These are phyloP conservation scores for Backusella tarrabulga DNA, from an alignment of 192 early-diverging fungal genomes.

Conservation along the genomic window DNA sequence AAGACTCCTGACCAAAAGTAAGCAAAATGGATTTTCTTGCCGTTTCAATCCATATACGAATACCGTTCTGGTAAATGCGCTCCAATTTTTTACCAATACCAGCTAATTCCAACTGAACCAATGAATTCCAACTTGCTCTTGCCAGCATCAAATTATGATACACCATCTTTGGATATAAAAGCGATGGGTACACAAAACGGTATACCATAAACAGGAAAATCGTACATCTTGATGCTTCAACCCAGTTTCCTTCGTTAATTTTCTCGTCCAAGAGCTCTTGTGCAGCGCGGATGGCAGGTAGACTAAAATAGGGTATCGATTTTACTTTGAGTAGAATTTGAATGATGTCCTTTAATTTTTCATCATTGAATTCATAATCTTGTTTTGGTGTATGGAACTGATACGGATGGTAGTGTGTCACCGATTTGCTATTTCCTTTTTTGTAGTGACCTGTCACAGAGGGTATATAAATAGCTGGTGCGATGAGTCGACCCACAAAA, in stretches of 20 bases:
- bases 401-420: background rate
- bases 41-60: slow-evolving; percentile 23
- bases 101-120: slow-evolving; percentile 31
- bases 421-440: background rate
- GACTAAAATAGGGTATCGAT: background rate
- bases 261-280: background rate
- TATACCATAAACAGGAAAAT: slow-evolving; percentile 22
- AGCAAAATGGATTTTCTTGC: slow-evolving; percentile 8
- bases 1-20: slow-evolving; percentile 23
- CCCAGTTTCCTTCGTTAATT: slow-evolving; percentile 21
- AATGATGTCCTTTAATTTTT: background rate
- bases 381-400: background rate
- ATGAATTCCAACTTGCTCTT: slow-evolving; percentile 27
- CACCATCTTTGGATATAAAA: slow-evolving; percentile 16
- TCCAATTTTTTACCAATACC: slow-evolving; percentile 27
- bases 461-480: slow-evolving; percentile 11
- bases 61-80: slow-evolving; percentile 13
- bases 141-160: slow-evolving; percentile 19
- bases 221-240: slow-evolving; percentile 17
- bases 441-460: background rate
- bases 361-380: background rate
- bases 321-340: background rate
- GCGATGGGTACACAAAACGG: slow-evolving; percentile 19
- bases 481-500: slow-evolving; percentile 10
- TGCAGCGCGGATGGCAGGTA: background rate